phyloP scores from a whole-genome alignment of 305 asterid species.

The Fraxinus angustifolia region DNA sequence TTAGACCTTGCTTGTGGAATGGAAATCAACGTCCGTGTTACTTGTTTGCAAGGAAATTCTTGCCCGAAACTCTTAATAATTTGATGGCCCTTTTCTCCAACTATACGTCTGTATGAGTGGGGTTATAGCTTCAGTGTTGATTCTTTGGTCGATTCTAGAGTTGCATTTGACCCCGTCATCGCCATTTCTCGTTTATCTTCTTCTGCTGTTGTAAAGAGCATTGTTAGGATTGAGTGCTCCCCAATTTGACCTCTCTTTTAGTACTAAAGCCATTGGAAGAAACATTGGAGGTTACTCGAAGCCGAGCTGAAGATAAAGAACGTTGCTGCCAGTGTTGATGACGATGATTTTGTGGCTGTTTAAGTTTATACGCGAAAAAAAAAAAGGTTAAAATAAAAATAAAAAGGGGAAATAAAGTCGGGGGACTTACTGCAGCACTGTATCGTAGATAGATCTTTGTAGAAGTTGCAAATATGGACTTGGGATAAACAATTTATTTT shows the following conservation, averaged over 20 bases:
- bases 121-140: conserved; percentile 20
- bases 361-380: conserved; percentile 8
- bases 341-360: conserved; percentile 37
- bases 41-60: conserved; percentile 57
- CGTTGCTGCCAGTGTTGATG: conserved; percentile 32
- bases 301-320: conserved; percentile 28
- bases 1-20: conserved; percentile 51
- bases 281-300: conserved; percentile 25
- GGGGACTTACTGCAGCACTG: conserved; percentile 46
- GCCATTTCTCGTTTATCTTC: conserved; percentile 35
- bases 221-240: conserved; percentile 20
- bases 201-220: conserved; percentile 30
- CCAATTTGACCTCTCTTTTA: conserved; percentile 29
- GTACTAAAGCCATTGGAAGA: conserved; percentile 38
- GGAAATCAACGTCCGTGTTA: conserved; percentile 57
- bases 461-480: conserved; percentile 45
- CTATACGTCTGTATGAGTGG: conserved; percentile 41
- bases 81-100: conserved; percentile 45
- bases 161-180: conserved; percentile 30
- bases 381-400: too few relatives aligned
- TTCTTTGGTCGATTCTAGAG: conserved; percentile 48
- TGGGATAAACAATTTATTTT: conserved; percentile 21
- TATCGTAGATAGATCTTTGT: conserved; percentile 39
- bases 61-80: conserved; percentile 52
- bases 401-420: conserved; percentile 11